These are phyloP conservation scores for Naganishia liquefaciens DNA, from an alignment of 1,284 basidiomycete species.

Conservation along the genomic window DNA sequence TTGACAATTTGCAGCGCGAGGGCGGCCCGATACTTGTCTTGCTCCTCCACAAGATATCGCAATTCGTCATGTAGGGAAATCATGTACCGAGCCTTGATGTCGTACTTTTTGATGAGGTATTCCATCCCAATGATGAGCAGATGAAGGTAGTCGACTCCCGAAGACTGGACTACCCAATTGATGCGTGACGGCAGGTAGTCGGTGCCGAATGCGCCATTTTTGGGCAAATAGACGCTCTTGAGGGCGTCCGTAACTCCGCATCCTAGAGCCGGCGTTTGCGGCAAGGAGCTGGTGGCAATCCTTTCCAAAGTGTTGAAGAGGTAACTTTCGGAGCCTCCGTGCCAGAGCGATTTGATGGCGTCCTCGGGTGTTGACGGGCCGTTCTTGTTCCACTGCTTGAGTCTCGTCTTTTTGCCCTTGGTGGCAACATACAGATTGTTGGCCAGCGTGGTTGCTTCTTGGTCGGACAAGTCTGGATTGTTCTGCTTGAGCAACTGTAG, in stretches of 20 bases:
- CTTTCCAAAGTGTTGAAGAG: conserved; percentile 99
- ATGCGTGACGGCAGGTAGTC: conserved; percentile 96
- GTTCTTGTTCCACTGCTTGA: conserved; percentile 46
- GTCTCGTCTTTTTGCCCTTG: conserved; percentile 84
- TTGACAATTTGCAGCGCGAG: conserved; percentile 96
- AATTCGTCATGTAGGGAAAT: conserved; percentile 98
- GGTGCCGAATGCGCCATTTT: conserved; percentile 59
- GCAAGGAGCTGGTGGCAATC: conserved; percentile 83
- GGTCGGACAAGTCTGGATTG: conserved; percentile 74
- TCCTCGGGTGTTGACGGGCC: conserved; percentile 32
- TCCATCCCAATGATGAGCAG: conserved; percentile 95
- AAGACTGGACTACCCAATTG: conserved; percentile 99
- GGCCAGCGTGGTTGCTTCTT: conserved; percentile 77
- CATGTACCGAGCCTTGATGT: conserved; percentile 88
- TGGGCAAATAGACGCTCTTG: conserved; percentile 81
- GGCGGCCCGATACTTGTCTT: conserved; percentile 82
- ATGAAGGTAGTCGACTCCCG: conserved; percentile 97
- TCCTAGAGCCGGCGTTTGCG: conserved; percentile 87
- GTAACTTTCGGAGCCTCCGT: conserved; percentile 92
- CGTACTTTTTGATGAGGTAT: conserved; percentile 76
- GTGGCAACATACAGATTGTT: conserved; percentile 87
- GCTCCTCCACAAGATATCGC: conserved; percentile 85
- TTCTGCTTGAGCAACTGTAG: conserved; percentile 84
- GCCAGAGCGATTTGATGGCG: conserved; percentile 77
- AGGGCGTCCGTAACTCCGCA: conserved; percentile 93